Conservation (phyloP, 1,284 basidiomycete genomes). For the Tilletia indica region DNA sequence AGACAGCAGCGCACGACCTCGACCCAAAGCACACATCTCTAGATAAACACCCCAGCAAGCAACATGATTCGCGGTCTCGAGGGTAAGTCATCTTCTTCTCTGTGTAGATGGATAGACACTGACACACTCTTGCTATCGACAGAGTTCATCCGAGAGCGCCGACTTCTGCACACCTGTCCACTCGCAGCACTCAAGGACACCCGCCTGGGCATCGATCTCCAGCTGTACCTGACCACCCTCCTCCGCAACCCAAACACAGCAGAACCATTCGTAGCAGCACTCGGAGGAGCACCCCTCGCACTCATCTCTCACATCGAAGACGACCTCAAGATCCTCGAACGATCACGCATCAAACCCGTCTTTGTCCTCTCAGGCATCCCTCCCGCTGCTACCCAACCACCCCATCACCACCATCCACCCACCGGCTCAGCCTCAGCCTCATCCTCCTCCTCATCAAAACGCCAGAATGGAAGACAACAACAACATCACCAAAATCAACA, state of each 20-base stretch:
- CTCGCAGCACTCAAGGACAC: slow-evolving; percentile 83
- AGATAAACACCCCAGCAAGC: neutral
- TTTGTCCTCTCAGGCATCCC: slow-evolving; percentile 82
- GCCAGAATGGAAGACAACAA: slow-evolving; percentile 17
- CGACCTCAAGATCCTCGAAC: slow-evolving; percentile 85
- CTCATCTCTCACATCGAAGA: slow-evolving; percentile 71
- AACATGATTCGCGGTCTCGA: slow-evolving; percentile 12
- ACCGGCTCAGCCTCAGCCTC: slow-evolving; percentile 22
- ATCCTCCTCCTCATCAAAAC: too few species aligned
- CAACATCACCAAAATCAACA: slow-evolving; percentile 57
- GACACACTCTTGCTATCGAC: slow-evolving; percentile 58
- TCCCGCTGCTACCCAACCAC: slow-evolving; percentile 59
- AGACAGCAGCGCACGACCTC: neutral
- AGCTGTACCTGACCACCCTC: slow-evolving; percentile 80
- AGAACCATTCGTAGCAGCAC: slow-evolving; percentile 67
- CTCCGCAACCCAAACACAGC: slow-evolving; percentile 71
- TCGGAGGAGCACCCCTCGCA: slow-evolving; percentile 80
- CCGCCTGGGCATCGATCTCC: slow-evolving; percentile 93
- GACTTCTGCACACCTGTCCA: slow-evolving; percentile 78
- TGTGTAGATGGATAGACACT: slow-evolving; percentile 60
- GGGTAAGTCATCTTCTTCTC: neutral
- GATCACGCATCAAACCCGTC: slow-evolving; percentile 88
- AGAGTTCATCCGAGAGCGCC: slow-evolving; percentile 68
- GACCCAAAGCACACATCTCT: neutral
- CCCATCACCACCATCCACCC: slow-evolving; percentile 22